Percentiles rank a stretch among this genome's conserved stretches.
phyloP scores from a whole-genome alignment of 352 stramenopile species.

The Pythium sp. region DNA sequence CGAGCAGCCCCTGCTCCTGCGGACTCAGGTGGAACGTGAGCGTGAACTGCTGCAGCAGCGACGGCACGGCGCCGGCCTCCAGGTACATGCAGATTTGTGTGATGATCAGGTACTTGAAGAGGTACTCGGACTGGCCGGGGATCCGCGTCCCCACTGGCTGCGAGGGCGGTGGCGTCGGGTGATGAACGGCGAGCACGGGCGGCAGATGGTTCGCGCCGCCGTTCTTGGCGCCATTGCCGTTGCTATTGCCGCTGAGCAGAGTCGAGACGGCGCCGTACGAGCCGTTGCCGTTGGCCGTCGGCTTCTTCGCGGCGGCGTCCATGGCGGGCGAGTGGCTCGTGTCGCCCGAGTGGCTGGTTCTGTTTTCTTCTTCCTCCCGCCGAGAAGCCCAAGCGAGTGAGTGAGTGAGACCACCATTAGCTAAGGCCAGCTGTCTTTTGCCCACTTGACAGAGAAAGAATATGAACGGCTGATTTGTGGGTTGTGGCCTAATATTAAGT shows the following conservation, averaged over 20 bases:
- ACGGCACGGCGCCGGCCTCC: slow-evolving; percentile 80
- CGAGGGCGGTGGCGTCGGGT: not conserved
- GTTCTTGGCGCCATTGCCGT: not conserved
- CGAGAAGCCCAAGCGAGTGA: slow-evolving; percentile 4
- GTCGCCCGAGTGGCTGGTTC: not conserved
- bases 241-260: not conserved
- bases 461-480: not conserved
- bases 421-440: not conserved
- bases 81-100: slow-evolving; percentile 87
- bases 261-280: slow-evolving; percentile 12
- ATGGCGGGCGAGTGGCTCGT: slow-evolving; percentile 3
- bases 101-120: slow-evolving; percentile 87
- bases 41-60: slow-evolving; percentile 80
- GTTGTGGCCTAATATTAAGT: not conserved
- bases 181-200: not conserved
- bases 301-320: slow-evolving; percentile 6
- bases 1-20: slow-evolving; percentile 78
- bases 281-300: not conserved
- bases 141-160: slow-evolving; percentile 12
- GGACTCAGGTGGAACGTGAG: slow-evolving; percentile 72
- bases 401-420: not conserved
- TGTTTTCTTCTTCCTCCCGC: slow-evolving; percentile 3
- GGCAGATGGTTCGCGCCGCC: not conserved
- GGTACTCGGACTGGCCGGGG: slow-evolving; percentile 39
- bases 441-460: not conserved